phyloP scores from a whole-genome alignment of 352 stramenopile species.

The Phytophthora ohioensis region DNA sequence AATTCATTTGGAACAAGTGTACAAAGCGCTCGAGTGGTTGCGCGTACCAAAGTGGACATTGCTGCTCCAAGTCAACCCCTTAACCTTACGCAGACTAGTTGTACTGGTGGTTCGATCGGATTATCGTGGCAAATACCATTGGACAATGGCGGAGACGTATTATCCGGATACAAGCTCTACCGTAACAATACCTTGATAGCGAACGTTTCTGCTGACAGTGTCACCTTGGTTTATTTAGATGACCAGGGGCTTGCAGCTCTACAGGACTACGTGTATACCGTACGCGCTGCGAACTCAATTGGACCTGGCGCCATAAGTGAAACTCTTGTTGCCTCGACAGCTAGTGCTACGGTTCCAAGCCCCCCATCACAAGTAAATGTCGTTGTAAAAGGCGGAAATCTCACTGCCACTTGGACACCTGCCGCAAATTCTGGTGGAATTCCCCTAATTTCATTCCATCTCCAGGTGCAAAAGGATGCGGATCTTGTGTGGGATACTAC shows the following conservation, averaged over 20 bases:
- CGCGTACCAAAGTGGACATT: constrained; percentile 28
- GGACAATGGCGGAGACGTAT: constrained; percentile 50
- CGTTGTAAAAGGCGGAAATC: constrained; percentile 36
- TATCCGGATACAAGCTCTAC: constrained; percentile 56
- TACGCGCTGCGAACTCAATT: constrained; percentile 51
- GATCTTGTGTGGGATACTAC: constrained; percentile 7
- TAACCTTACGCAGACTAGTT: constrained; percentile 15
- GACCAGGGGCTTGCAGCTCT: constrained; percentile 39
- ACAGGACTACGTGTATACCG: constrained; percentile 51
- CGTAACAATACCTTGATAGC: constrained; percentile 36
- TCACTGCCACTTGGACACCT: constrained; percentile 43
- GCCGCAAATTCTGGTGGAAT: constrained; percentile 53
- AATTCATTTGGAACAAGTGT: constrained; percentile 55
- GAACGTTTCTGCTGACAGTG: constrained; percentile 7
- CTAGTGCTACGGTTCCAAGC: constrained; percentile 33
- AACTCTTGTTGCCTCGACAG: constrained; percentile 35
- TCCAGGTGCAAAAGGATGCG: constrained; percentile 21
- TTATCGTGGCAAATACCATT: constrained; percentile 52
- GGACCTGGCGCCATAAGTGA: constrained; percentile 43
- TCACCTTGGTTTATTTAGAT: constrained; percentile 33
- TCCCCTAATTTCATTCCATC: constrained; percentile 31
- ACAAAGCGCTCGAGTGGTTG: constrained; percentile 25
- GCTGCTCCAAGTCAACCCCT: constrained; percentile 43
- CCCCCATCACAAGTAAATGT: constrained; percentile 18
- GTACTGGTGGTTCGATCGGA: constrained; percentile 51